These are phyloP conservation scores for Colletotrichum endophyticum DNA, from an alignment of 2,329 filamentous ascomycete genomes.

Conservation along the genomic window DNA sequence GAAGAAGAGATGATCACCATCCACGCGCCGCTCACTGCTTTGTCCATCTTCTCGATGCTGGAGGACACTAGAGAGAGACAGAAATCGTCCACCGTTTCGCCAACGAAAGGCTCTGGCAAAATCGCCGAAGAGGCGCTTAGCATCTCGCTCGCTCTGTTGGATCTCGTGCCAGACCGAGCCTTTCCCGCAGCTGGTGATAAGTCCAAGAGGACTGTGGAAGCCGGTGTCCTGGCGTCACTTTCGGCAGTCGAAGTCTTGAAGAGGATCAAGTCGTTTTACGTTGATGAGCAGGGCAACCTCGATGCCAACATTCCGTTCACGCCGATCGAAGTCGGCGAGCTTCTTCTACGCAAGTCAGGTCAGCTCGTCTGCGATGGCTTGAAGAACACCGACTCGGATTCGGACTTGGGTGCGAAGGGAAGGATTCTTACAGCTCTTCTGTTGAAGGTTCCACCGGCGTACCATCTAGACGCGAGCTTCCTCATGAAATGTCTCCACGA, in stretches of 20 bases:
- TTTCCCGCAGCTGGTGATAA: constrained; percentile 46
- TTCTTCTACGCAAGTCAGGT: constrained; percentile 67
- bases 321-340: constrained; percentile 59
- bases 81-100: background rate
- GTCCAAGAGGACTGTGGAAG: constrained; percentile 27
- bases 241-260: constrained; percentile 60
- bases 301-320: constrained; percentile 67
- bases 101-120: constrained; percentile 29
- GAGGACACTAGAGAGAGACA: constrained; percentile 53
- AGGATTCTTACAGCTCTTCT: constrained; percentile 64
- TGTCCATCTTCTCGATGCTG: constrained; percentile 69
- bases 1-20: constrained; percentile 95
- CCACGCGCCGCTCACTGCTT: constrained; percentile 78
- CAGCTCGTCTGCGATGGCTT: constrained; percentile 55
- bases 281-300: constrained; percentile 71
- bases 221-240: constrained; percentile 32
- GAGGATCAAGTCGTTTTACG: constrained; percentile 70
- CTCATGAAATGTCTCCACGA: constrained; percentile 57
- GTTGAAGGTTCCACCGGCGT: constrained; percentile 52
- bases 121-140: constrained; percentile 40
- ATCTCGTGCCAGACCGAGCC: constrained; percentile 68
- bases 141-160: constrained; percentile 63
- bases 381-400: constrained; percentile 40
- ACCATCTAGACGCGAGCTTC: constrained; percentile 47
- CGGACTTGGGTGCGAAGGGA: constrained; percentile 61